Evolutionary conservation across 345 rosid species (phyloP).

Genomic region (Heritiera littoralis): DNA sequence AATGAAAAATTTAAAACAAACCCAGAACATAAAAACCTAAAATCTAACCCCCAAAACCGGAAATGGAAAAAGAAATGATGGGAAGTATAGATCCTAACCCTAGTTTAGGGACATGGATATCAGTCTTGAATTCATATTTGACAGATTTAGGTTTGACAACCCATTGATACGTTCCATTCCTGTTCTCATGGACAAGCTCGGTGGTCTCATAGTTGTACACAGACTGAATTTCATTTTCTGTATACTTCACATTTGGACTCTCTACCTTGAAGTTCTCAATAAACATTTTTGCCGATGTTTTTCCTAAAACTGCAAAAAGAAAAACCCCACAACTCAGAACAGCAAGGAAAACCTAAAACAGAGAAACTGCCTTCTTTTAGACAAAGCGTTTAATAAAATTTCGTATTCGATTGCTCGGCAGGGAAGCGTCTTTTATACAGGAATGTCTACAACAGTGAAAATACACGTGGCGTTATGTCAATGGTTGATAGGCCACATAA

Average conservation of each 20-base stretch:
- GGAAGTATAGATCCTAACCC: slow-evolving; percentile 50
- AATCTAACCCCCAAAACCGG: neutral
- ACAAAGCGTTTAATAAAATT: neutral
- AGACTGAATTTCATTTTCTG: slow-evolving; percentile 81
- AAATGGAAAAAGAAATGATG: too few species aligned
- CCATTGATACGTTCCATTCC: slow-evolving; percentile 82
- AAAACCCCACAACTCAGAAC: neutral
- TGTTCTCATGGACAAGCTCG: slow-evolving; percentile 90
- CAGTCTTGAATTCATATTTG: slow-evolving; percentile 82
- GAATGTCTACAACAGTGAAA: neutral
- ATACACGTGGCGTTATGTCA: slow-evolving; percentile 34
- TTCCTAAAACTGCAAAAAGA: neutral
- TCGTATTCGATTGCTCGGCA: neutral
- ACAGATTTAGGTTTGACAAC: slow-evolving; percentile 86
- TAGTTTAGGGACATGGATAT: slow-evolving; percentile 72
- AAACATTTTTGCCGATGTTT: slow-evolving; percentile 55
- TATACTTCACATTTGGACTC: slow-evolving; percentile 80
- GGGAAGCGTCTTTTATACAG: slow-evolving; percentile 29
- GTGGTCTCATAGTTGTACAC: slow-evolving; percentile 90
- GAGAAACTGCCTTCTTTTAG: neutral
- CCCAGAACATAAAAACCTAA: neutral
- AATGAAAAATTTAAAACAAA: slow-evolving; percentile 7
- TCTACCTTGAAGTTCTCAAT: slow-evolving; percentile 88
- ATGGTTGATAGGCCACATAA: slow-evolving; percentile 29
- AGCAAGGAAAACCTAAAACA: neutral